Percentiles rank a stretch among this genome's conserved stretches.
These are phyloP conservation scores for Solanum habrochaites DNA, from an alignment of 257 asterid species.

Conservation along the genomic window DNA sequence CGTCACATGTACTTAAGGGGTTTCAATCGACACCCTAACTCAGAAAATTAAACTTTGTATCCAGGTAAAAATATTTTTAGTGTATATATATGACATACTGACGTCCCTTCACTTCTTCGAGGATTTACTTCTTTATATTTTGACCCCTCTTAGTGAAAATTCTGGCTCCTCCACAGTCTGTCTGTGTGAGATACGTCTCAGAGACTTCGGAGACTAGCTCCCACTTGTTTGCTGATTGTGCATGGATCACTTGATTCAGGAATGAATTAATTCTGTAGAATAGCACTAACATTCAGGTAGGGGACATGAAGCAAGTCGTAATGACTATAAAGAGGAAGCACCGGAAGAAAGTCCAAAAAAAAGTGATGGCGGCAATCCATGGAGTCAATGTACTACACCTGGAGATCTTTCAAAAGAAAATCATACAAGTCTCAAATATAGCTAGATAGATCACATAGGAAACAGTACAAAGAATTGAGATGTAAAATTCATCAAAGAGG, in stretches of 20 bases:
- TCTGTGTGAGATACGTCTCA: background rate
- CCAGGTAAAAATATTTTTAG: background rate
- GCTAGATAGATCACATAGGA: background rate
- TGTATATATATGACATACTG: background rate
- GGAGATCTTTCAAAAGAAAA: background rate
- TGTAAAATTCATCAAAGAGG: background rate
- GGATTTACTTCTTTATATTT: background rate
- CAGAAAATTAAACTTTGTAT: background rate
- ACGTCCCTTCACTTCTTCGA: background rate
- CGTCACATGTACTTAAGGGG: background rate
- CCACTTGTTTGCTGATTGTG: background rate
- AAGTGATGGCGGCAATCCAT: background rate
- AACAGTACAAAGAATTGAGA: background rate
- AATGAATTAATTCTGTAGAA: too few relatives aligned
- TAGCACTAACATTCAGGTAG: background rate
- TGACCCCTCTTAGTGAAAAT: background rate
- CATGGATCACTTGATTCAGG: background rate
- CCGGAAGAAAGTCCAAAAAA: background rate
- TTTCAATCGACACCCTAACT: too few relatives aligned
- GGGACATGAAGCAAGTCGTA: background rate
- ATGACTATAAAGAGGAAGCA: background rate
- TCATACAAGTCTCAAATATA: background rate
- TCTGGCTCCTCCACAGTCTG: background rate
- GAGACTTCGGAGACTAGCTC: background rate
- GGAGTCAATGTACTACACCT: background rate